Evolutionary conservation across 345 rosid genomes (phyloP).

Genomic region (Bruguiera parviflora): DNA sequence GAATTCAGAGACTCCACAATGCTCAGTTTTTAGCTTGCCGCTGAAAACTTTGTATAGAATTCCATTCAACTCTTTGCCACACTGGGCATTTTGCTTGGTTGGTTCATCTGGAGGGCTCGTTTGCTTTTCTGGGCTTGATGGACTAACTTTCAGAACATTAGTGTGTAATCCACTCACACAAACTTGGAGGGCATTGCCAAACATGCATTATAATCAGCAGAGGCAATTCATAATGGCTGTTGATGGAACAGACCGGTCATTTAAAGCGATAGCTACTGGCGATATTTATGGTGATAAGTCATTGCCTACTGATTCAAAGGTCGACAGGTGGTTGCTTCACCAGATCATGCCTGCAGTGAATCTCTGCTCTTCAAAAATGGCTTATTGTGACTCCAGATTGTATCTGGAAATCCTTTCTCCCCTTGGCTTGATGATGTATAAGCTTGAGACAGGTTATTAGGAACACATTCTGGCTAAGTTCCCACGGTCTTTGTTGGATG

Average conservation of each 20-base stretch:
- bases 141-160: constrained; percentile 67
- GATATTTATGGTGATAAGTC: constrained; percentile 85
- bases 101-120: constrained; percentile 91
- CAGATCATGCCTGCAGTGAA: constrained; percentile 95
- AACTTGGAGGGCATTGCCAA: constrained; percentile 72
- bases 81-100: constrained; percentile 94
- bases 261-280: constrained; percentile 84
- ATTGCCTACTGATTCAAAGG: constrained; percentile 80
- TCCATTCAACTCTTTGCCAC: constrained; percentile 79
- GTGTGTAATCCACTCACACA: constrained; percentile 93
- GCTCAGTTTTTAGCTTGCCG: constrained; percentile 89
- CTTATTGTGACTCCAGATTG: constrained; percentile 81
- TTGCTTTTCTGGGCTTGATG: constrained; percentile 93
- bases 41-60: constrained; percentile 84
- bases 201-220: constrained; percentile 84
- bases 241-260: constrained; percentile 65
- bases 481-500: constrained; percentile 87
- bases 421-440: constrained; percentile 90
- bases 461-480: constrained; percentile 93
- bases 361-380: constrained; percentile 93
- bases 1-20: constrained; percentile 77
- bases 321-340: constrained; percentile 66
- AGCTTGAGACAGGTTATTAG: constrained; percentile 75
- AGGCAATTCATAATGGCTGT: constrained; percentile 87
- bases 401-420: constrained; percentile 94